Evolutionary conservation across 129 eudicot genomes (phyloP).

Genomic region (Artemisia tridentata): DNA sequence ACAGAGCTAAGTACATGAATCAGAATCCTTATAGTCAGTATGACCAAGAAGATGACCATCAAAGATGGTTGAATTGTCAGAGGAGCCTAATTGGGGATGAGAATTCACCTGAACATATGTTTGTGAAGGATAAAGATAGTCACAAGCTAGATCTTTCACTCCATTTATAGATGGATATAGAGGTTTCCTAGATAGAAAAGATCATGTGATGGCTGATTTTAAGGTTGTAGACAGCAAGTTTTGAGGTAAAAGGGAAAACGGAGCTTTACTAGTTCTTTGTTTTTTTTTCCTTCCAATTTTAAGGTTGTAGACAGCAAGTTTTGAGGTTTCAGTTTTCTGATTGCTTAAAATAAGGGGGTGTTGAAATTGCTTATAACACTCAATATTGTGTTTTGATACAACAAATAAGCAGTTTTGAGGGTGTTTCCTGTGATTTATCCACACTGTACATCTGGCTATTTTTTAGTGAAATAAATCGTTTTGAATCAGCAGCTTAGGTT

Average conservation of each 20-base stretch:
- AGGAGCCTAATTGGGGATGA: slow-evolving; percentile 31
- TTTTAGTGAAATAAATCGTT: too few relatives aligned
- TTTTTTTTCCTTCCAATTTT: slow-evolving; percentile 21
- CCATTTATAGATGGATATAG: slow-evolving; percentile 28
- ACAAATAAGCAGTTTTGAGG: too few relatives aligned
- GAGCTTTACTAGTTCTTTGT: slow-evolving; percentile 32
- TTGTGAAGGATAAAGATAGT: slow-evolving; percentile 30
- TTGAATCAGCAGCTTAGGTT: too few relatives aligned
- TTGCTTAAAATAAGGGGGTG: slow-evolving; percentile 28
- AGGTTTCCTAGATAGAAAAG: slow-evolving; percentile 36
- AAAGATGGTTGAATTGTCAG: slow-evolving; percentile 42
- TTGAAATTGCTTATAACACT: too few relatives aligned
- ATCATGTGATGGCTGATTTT: not conserved
- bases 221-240: too few relatives aligned
- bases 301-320: too few relatives aligned
- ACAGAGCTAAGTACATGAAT: slow-evolving; percentile 41
- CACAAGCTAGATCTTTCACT: slow-evolving; percentile 47
- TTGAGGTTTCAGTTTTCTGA: slow-evolving; percentile 21
- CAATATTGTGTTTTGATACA: too few relatives aligned
- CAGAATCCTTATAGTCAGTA: slow-evolving; percentile 33
- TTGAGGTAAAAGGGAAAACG: slow-evolving; percentile 18
- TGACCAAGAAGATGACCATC: slow-evolving; percentile 45
- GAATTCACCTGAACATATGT: slow-evolving; percentile 27
- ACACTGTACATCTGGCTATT: too few relatives aligned
- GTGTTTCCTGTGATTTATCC: too few relatives aligned